phyloP scores from a whole-genome alignment of 2,329 filamentous ascomycete species.

The Stagonosporopsis vannaccii region DNA sequence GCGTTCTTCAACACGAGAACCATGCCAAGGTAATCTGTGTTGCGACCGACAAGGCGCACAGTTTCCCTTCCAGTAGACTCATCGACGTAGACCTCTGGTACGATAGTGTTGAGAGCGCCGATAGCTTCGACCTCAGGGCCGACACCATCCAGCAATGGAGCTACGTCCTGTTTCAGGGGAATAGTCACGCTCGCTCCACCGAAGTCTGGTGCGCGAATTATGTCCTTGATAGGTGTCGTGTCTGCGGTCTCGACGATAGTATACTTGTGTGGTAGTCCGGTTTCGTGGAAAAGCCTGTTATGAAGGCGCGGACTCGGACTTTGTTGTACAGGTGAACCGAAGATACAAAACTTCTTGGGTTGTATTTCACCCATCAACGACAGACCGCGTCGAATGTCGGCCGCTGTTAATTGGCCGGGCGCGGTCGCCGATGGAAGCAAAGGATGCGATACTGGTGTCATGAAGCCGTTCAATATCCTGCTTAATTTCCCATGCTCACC shows the following conservation, averaged over 20 bases:
- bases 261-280: constrained; percentile 87
- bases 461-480: constrained; percentile 87
- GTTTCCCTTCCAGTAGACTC: constrained; percentile 50
- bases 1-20: constrained; percentile 75
- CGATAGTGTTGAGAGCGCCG: constrained; percentile 93
- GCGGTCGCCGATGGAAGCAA: constrained; percentile 91
- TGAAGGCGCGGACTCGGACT: constrained; percentile 90
- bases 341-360: constrained; percentile 80
- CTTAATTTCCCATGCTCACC: constrained; percentile 85
- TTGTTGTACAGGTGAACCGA: constrained; percentile 82
- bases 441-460: constrained; percentile 93
- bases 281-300: constrained; percentile 79
- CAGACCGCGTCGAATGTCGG: constrained; percentile 82
- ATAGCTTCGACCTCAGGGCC: constrained; percentile 81
- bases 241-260: constrained; percentile 75
- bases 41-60: constrained; percentile 76
- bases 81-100: constrained; percentile 61
- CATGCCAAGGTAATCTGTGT: constrained; percentile 97
- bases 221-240: constrained; percentile 63
- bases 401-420: constrained; percentile 88
- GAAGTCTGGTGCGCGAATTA: constrained; percentile 77
- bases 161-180: constrained; percentile 89
- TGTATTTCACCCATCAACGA: constrained; percentile 80
- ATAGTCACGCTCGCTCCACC: constrained; percentile 96
- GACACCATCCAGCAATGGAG: constrained; percentile 79